Evolutionary conservation across 116 monocot genomes (phyloP).

Genomic region (Posidonia oceanica): DNA sequence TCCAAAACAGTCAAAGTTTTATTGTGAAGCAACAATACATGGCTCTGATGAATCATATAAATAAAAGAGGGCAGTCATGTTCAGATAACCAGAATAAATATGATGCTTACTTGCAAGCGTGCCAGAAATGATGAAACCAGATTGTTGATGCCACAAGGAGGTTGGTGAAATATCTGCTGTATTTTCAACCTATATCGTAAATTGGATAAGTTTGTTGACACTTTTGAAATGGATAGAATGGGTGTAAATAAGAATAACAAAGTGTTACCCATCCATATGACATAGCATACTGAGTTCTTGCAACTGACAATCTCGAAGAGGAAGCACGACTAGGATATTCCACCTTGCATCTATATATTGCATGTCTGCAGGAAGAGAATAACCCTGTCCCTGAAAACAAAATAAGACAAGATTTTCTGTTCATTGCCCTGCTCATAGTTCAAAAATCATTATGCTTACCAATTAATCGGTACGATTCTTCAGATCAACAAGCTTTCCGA

Average conservation of each 20-base stretch:
- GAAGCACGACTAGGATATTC: conserved; percentile 74
- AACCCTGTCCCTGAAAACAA: conserved; percentile 76
- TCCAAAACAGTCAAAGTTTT: not conserved
- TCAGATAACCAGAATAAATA: not conserved
- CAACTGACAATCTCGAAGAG: conserved; percentile 70
- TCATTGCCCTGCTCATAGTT: not conserved
- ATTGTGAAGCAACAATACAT: not conserved
- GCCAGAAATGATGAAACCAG: conserved; percentile 79
- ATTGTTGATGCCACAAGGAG: conserved; percentile 56
- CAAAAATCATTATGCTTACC: too few species aligned
- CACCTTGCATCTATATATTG: conserved; percentile 94
- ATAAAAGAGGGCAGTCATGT: too few species aligned
- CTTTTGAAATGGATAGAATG: not conserved
- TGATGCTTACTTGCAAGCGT: conserved; percentile 46
- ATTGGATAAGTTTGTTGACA: not conserved
- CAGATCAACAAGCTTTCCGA: too few species aligned
- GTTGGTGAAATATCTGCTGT: conserved; percentile 28
- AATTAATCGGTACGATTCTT: too few species aligned
- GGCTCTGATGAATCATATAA: not conserved
- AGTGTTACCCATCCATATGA: conserved; percentile 58
- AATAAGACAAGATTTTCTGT: not conserved
- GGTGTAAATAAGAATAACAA: not conserved
- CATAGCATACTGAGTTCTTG: conserved; percentile 78
- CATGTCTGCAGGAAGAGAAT: conserved; percentile 82
- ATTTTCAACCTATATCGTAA: conserved; percentile 56